A percentile compares a stretch with the other conserved stretches of the same genome.
phyloP scores from a whole-genome alignment of 441 rosid species.

The Pelargonium citronellum region DNA sequence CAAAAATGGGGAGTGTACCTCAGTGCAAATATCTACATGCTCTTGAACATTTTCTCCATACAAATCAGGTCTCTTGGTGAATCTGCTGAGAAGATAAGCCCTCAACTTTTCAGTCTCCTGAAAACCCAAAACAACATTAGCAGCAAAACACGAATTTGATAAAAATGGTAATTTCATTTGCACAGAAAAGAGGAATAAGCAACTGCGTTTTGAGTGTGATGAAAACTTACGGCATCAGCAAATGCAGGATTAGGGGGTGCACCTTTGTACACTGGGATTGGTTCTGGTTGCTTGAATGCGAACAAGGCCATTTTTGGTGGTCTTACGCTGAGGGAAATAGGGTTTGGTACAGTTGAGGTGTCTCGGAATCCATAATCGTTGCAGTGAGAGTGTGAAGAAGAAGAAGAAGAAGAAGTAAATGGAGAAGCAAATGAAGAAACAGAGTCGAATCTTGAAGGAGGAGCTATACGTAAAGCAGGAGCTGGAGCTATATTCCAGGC shows the following conservation, averaged over 20 bases:
- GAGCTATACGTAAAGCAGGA: not conserved
- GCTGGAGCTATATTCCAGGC: constrained; percentile 1
- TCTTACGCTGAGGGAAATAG: not conserved
- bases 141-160: not conserved
- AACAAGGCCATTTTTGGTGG: not conserved
- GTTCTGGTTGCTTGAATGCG: not conserved
- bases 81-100: constrained; percentile 48
- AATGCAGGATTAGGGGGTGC: constrained; percentile 91
- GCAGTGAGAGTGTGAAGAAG: not conserved
- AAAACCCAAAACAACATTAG: constrained; percentile 7
- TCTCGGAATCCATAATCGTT: too few species aligned
- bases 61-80: constrained; percentile 46
- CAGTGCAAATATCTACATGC: constrained; percentile 65
- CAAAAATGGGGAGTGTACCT: constrained; percentile 36
- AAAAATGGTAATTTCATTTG: not conserved
- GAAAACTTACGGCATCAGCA: constrained; percentile 57
- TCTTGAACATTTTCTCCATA: constrained; percentile 62
- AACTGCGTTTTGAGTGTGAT: not conserved
- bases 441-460: not conserved
- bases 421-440: not conserved
- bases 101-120: constrained; percentile 80
- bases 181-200: not conserved
- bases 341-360: not conserved
- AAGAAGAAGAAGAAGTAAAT: not conserved
- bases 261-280: constrained; percentile 28